phyloP scores from a whole-genome alignment of 495 filamentous ascomycete genomes.

The Neurospora discreta region DNA sequence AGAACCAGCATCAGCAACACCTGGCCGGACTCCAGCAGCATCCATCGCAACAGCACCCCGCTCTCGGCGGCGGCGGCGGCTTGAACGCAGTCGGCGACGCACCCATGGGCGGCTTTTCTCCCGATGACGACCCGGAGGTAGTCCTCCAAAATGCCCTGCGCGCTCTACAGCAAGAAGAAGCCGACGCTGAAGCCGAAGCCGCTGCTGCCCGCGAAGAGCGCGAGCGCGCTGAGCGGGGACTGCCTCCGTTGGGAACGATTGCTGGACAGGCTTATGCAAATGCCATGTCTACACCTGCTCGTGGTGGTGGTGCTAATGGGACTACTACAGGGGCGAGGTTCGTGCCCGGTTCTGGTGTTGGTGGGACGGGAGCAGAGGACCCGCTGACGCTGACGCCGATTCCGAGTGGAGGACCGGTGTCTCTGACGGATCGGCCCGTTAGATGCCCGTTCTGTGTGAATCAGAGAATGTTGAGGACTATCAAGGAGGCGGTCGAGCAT shows the following conservation, averaged over 20 bases:
- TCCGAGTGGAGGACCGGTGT: slow-evolving; percentile 30
- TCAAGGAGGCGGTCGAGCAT: slow-evolving; percentile 49
- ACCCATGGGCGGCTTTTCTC: slow-evolving; percentile 10
- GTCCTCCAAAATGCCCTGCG: slow-evolving; percentile 39
- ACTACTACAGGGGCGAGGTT: slow-evolving; percentile 13
- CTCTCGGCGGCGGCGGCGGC: not conserved
- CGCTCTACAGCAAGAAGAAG: slow-evolving; percentile 37
- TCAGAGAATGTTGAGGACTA: slow-evolving; percentile 42
- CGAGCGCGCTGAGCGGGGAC: slow-evolving; percentile 32
- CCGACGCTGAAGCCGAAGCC: slow-evolving; percentile 36
- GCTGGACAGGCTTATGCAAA: slow-evolving; percentile 21
- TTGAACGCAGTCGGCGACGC: slow-evolving; percentile 6
- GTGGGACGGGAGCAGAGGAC: slow-evolving; percentile 17
- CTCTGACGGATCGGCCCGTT: slow-evolving; percentile 35
- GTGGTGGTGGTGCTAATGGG: not conserved
- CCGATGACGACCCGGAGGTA: slow-evolving; percentile 37
- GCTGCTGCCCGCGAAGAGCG: slow-evolving; percentile 33
- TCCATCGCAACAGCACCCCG: not conserved
- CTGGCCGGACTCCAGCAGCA: not conserved
- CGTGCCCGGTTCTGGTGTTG: not conserved
- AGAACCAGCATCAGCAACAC: slow-evolving; percentile 7
- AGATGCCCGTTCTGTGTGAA: slow-evolving; percentile 47
- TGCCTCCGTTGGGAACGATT: slow-evolving; percentile 23
- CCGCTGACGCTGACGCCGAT: slow-evolving; percentile 38
- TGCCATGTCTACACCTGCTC: slow-evolving; percentile 14